These are phyloP conservation scores for Linum usitatissimum DNA, from an alignment of 345 rosid genomes.

Conservation along the genomic window DNA sequence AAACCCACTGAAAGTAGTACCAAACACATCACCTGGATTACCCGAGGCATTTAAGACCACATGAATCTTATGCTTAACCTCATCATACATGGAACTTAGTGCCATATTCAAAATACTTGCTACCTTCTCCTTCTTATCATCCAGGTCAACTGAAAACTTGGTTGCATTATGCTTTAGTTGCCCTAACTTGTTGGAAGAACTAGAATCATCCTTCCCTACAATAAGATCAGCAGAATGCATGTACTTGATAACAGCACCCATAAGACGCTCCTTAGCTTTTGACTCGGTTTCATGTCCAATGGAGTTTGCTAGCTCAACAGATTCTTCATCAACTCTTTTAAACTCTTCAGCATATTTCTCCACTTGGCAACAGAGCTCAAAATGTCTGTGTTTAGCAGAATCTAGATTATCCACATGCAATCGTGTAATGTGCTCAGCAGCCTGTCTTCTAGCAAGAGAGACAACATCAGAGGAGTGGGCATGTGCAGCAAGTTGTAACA, in stretches of 20 bases:
- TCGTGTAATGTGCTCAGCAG: slow-evolving; percentile 53
- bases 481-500: slow-evolving; percentile 62
- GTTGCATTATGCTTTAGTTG: slow-evolving; percentile 23
- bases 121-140: slow-evolving; percentile 52
- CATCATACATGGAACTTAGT: slow-evolving; percentile 44
- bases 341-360: slow-evolving; percentile 52
- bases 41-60: slow-evolving; percentile 30
- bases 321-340: slow-evolving; percentile 48
- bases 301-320: slow-evolving; percentile 50
- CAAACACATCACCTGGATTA: slow-evolving; percentile 26
- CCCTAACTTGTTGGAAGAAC: slow-evolving; percentile 23
- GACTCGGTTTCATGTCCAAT: slow-evolving; percentile 51
- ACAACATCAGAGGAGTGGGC: slow-evolving; percentile 56
- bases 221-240: slow-evolving; percentile 47
- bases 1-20: slow-evolving; percentile 38
- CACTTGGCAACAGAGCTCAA: slow-evolving; percentile 46
- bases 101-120: slow-evolving; percentile 43
- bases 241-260: slow-evolving; percentile 55
- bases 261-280: slow-evolving; percentile 63
- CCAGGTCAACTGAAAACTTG: slow-evolving; percentile 28
- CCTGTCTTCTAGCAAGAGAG: slow-evolving; percentile 64
- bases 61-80: slow-evolving; percentile 39
- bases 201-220: slow-evolving; percentile 35
- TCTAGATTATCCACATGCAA: slow-evolving; percentile 36
- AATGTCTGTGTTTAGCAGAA: slow-evolving; percentile 39